Percentiles rank a stretch among this genome's conserved stretches.
Conservation (phyloP, 2,329 filamentous ascomycete species). For the Emmonsiellopsis sp. region DNA sequence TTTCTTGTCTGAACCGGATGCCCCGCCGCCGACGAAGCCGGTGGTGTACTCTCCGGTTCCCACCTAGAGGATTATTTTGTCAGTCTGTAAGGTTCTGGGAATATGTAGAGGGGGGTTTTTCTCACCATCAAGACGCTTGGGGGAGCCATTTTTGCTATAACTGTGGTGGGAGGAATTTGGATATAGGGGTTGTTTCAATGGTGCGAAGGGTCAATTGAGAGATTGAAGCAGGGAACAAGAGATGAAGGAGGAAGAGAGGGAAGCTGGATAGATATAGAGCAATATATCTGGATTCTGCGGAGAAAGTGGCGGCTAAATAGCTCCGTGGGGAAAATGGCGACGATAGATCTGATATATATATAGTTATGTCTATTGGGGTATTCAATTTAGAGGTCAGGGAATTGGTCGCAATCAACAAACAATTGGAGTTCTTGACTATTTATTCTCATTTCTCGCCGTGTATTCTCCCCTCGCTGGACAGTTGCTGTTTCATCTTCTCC, state of each 20-base stretch:
- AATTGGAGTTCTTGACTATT: too few species aligned
- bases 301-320: neutral
- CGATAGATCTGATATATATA: too few species aligned
- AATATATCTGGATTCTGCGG: neutral
- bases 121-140: slow-evolving; percentile 62
- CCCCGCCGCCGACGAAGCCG: slow-evolving; percentile 76
- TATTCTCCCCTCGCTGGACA: too few species aligned
- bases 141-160: slow-evolving; percentile 40
- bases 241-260: neutral
- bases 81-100: neutral
- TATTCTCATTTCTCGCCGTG: too few species aligned
- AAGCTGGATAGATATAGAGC: neutral
- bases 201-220: neutral
- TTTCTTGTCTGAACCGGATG: slow-evolving; percentile 88
- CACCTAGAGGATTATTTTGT: slow-evolving; percentile 42
- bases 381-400: too few species aligned
- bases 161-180: neutral
- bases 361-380: too few species aligned
- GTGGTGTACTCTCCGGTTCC: slow-evolving; percentile 97
- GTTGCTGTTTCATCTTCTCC: too few species aligned
- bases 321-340: neutral
- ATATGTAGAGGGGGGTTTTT: neutral
- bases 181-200: neutral
- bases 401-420: too few species aligned
- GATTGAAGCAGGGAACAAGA: too few species aligned